Evolutionary conservation across 2,329 filamentous ascomycete species (phyloP), one percentile per base, ranked within the genome.

Genomic region (Epichloe gansuensis): DNA sequence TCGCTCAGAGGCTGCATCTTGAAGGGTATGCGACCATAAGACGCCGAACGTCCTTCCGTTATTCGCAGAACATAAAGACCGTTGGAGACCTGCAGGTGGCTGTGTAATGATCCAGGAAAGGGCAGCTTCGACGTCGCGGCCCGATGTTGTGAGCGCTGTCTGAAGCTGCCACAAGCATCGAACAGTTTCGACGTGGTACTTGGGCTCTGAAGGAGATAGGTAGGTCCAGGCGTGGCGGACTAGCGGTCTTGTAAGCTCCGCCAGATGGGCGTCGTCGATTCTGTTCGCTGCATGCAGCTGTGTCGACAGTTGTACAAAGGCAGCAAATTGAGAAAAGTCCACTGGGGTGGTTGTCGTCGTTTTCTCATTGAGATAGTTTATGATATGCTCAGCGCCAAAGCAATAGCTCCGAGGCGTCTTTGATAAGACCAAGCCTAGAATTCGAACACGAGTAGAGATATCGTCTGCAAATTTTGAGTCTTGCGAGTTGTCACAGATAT

Each of bases 181-280:
- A 8, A 94, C 87, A 17, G 89, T 84, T 69, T 98, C 94, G 35
- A 98, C 90, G 62, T 97, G 93, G 58, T 91, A 94, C 63, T 95
- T 95, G 0, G 90, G 89, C 56, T 84, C 83, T 12, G 82, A 76
- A n/a, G 87, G 84, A 0, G 89, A 87, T 40, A 98, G 70, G 61
- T 87, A 89, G 5, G 72, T 67, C 93, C 93, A 98, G 0, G 91
- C 76, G 52, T 84, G 78, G 2, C 74, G 73, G 15, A 93, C 82
- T 23, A 97, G 70, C 31, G 79, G 75, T 21, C 80, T 74, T 5
- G 91, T 78, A 8, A 95, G 69, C 51, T 71, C 75, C 51, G 74
- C 84, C 48, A 84, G 63, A 25, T 81, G 74, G n/a, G 67, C 60
- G 5, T 65, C 58, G 7, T 71, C 63, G 43, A 84, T 76, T 48